Evolutionary conservation across 345 rosid species (phyloP), one percentile per base, ranked within the genome.

Genomic region (Melaleuca quinquenervia): DNA sequence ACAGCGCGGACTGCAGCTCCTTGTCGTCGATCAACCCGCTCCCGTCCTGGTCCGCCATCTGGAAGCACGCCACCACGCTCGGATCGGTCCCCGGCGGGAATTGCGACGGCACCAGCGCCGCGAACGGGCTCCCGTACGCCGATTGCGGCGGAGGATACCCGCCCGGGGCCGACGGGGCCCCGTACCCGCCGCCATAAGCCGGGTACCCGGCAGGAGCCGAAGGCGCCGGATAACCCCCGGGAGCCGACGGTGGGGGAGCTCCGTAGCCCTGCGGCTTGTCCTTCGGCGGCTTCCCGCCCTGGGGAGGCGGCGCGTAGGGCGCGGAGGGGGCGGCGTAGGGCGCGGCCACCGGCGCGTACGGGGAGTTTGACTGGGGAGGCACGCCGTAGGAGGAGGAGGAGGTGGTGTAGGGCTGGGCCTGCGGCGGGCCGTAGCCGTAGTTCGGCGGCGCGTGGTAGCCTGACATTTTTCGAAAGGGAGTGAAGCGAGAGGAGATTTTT

Each of bases 51-150:
- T 96, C 98, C 10, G 98, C 99, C 78, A 90, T 44, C 87, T 95
- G 97, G 82, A 97, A 97, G 88, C 98, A 94, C 51, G 98, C 98
- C 87, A 96, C 90, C 82, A 97, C 86, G 90, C 80, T 95, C 52
- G 98, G 98, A 88, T 96, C 98, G 52, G 96, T 95, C 21, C 96
- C 98, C 36, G 96, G 96, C 16, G 96, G 94, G 85, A 96, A 97
- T 52, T 91, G 85, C 51, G 96, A 94, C n/a, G 98, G 99, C 58
- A 95, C 0, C 84, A 96, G 92, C 58, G 98, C 83, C 3, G 92
- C 89, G 74, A 96, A 95, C 29, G 99, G 97, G 87, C 91, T 94
- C 7, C 93, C 95, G 84, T 93, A 93, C 24, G 90, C 55, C 1
- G 86, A 87, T 5, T 82, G 29, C 53, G 90, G 78, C 3, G 92